Evolutionary conservation across 2,329 filamentous ascomycete genomes (phyloP), one percentile per base, ranked within the genome.

Genomic region (Zasmidium citrigriseum): DNA sequence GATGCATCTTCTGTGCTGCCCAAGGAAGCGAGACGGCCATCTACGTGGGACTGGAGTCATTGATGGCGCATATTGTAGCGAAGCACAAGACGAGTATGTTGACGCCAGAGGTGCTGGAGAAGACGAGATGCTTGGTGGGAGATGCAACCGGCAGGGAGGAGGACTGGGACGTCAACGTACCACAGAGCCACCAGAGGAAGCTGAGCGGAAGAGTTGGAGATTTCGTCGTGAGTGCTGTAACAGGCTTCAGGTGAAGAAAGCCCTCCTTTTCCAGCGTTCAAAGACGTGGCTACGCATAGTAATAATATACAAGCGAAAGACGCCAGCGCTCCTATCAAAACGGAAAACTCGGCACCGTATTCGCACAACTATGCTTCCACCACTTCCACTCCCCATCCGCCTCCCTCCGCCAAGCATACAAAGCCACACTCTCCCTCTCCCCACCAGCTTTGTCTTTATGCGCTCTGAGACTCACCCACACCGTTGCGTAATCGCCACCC

Each of bases 51-150:
- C 25, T 61, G 22, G 45, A 61, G 7, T 18, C 7, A 7, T 67
- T 78, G 22, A 72, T 77, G 69, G 70, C 69, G 49, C 76, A 78
- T 61, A 65, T 78, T 11, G 63, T 68, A 0, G 55, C 69, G 18
- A 71, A 71, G 34, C 76, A 78, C 65, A 70, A 67, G 14, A 60
- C 67, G 12, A 25, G 68, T 67, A 34, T 64, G 62, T 34, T 72
- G 69, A 64, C 66, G 49, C 60, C 68, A 61, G 58, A 68, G 59
- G 64, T 67, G 18, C 50, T 47, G 59, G 56, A 53, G 48, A 71
- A 70, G 67, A 72, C 68, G 4, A 71, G 64, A 45, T 74, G 74
- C 59, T 61, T 78, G 4, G 34, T 76, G 1, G 75, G 75, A 0
- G 64, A 75, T n/a, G 57, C 65, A 38, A 70, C 75, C 5, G 67